A percentile compares a stretch with the other conserved stretches of the same genome.
Conservation (phyloP, 2,329 filamentous ascomycete species). For the Colletotrichum sp. region DNA sequence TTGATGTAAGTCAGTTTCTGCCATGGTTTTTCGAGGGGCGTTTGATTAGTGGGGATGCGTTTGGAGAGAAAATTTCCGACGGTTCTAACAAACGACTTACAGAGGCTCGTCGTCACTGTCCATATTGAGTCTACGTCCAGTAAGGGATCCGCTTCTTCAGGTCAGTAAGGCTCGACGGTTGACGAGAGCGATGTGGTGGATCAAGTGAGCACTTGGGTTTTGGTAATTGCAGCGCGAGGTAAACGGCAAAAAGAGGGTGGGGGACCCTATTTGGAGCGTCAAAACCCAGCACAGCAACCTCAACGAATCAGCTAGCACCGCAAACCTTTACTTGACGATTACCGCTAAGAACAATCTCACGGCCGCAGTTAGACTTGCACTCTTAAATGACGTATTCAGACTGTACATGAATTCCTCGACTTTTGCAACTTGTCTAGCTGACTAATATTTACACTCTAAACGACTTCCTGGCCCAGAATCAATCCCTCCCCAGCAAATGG, state of each 20-base stretch:
- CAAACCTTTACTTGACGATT: not conserved
- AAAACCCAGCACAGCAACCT: not conserved
- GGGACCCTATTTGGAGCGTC: slow-evolving; percentile 5
- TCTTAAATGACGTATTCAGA: not conserved
- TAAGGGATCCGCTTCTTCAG: not conserved
- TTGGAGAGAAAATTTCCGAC: not conserved
- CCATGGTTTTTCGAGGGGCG: not conserved
- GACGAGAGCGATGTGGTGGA: not conserved
- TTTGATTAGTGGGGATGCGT: not conserved
- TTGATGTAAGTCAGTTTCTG: not conserved
- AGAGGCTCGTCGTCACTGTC: slow-evolving; percentile 54
- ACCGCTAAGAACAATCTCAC: not conserved
- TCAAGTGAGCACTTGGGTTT: not conserved
- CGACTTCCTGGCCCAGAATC: slow-evolving; percentile 16
- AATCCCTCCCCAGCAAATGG: slow-evolving; percentile 23
- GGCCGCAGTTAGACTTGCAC: not conserved
- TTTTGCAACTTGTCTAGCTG: slow-evolving; percentile 29
- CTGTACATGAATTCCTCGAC: slow-evolving; percentile 16
- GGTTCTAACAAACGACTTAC: slow-evolving; percentile 36
- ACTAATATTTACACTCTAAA: slow-evolving; percentile 33
- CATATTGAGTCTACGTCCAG: not conserved
- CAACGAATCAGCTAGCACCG: slow-evolving; percentile 6
- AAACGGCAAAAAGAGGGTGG: not conserved
- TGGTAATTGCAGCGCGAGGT: not conserved
- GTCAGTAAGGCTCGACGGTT: not conserved